Percentiles rank a stretch among this genome's conserved stretches.
Evolutionary conservation across 129 eudicot species (phyloP).

Genomic region (Tanacetum coccineum): DNA sequence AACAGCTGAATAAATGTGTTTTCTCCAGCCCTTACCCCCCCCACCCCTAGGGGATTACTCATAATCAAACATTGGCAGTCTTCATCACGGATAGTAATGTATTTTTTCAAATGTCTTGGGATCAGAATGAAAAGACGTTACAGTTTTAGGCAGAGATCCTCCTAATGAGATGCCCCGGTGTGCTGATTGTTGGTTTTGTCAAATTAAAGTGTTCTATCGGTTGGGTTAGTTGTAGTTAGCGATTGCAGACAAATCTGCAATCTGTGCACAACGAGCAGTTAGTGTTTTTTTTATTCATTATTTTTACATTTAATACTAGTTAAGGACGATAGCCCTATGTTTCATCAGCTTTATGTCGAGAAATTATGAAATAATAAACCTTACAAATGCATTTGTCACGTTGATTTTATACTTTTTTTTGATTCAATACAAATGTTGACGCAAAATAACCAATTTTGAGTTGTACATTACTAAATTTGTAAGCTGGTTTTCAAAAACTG

Average conservation of each 20-base stretch:
- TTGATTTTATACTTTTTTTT: no score
- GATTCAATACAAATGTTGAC: no score
- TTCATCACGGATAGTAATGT: constrained; percentile 69
- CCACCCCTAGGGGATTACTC: constrained; percentile 66
- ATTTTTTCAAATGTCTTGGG: constrained; percentile 51
- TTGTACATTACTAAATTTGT: no score
- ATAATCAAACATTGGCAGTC: constrained; percentile 65
- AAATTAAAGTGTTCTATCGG: constrained; percentile 69
- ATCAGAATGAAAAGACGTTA: constrained; percentile 53
- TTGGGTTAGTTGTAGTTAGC: constrained; percentile 78
- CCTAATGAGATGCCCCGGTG: constrained; percentile 80
- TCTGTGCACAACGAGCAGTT: constrained; percentile 67
- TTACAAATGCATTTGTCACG: no score
- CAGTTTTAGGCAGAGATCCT: constrained; percentile 68
- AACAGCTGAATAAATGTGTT: background rate
- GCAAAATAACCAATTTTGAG: no score
- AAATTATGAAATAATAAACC: no score
- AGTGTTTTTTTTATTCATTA: background rate
- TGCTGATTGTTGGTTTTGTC: constrained; percentile 83
- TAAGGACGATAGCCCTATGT: constrained; percentile 42
- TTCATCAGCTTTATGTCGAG: no score
- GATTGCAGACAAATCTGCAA: constrained; percentile 69
- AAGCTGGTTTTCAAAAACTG: no score
- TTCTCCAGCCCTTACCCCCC: no score
- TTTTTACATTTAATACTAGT: background rate